Evolutionary conservation across 1,139 yeast genomes (phyloP).

Genomic region (Sugiyamaella paludigena): DNA sequence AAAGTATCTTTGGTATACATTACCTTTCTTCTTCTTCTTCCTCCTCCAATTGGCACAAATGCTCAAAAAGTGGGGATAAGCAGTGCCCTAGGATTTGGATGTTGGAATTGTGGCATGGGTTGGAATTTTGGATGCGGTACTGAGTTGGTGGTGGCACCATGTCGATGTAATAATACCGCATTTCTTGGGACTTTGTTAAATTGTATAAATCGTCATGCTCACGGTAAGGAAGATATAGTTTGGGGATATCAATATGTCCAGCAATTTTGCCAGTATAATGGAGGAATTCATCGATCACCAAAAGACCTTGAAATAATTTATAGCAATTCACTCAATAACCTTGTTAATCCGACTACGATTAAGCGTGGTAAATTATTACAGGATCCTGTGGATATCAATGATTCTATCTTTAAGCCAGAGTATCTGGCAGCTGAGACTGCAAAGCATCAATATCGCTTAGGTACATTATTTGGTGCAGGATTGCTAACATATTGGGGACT

Average conservation of each 20-base stretch:
- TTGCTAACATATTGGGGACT: constrained; percentile 24
- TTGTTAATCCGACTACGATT: constrained; percentile 17
- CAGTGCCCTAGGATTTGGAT: constrained; percentile 27
- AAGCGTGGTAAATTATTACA: constrained; percentile 8
- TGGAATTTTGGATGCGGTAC: constrained; percentile 26
- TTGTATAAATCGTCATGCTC: constrained; percentile 24
- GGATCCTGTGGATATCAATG: constrained; percentile 21
- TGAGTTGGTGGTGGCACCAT: constrained; percentile 15
- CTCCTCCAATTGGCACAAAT: too few species aligned
- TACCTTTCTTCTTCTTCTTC: too few species aligned
- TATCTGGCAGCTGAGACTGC: constrained; percentile 23
- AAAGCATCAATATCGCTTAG: constrained; percentile 22
- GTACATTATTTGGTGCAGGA: constrained; percentile 21
- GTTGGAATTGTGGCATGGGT: constrained; percentile 29
- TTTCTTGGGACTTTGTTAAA: constrained; percentile 27
- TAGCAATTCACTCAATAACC: constrained; percentile 10
- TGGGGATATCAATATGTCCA: constrained; percentile 25
- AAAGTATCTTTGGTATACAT: too few species aligned
- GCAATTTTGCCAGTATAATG: constrained; percentile 22
- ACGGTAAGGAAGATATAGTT: constrained; percentile 22
- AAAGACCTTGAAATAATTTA: constrained; percentile 21
- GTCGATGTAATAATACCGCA: constrained; percentile 25
- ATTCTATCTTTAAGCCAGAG: constrained; percentile 17
- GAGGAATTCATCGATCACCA: constrained; percentile 15
- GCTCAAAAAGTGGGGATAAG: constrained; percentile 26